Base-by-base conservation (phyloP, 441 rosid genomes). In the Arabidopsis lyrata region DNA sequence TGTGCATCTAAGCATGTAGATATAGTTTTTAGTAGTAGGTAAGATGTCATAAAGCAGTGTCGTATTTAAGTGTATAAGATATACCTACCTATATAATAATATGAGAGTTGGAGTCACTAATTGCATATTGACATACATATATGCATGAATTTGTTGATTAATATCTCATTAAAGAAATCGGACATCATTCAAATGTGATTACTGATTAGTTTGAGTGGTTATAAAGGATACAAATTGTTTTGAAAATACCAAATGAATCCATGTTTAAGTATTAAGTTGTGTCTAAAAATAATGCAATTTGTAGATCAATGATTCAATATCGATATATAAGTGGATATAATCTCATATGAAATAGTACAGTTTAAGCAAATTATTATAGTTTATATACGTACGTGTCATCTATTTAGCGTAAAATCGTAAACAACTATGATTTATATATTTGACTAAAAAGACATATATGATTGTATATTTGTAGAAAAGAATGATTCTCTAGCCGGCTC, bases 41-140 rank as follows among this genome's bases (percentile, higher is more conserved):
- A 48, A 62, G 74, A 54, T 68, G 79, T 68, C 74, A 61, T 32
- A 3, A 3, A 60, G 48, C 9, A 49, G 62, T 68, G 63, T 62
- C 58, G 16, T 53, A 53, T 57, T 68, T 36, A 52, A 41, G 63
- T 15, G 38, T 75, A 75, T 61, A 62, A 54, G 32, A 45, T 53
- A 42, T 60, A 41, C 13, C 10, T 38, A 41, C 13, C 10, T n/a
- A 22, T 67, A 70, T 38, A 47, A 36, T 45, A 73, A 56, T 66
- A 22, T 20, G 62, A 39, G 53, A 54, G 44, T 70, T 49, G 70
- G 70, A 63, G 18, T 55, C 41, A 61, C 58, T 55, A 42, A 63
- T 56, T n/a, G 55, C 55, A 59, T 59, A 32, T 49, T 70, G 72
- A 63, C 74, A 70, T 31, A 63, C 74, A 70, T 31, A 34, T 63